Conservation (phyloP, 805 yeast genomes). For the Lachancea mirantina region DNA sequence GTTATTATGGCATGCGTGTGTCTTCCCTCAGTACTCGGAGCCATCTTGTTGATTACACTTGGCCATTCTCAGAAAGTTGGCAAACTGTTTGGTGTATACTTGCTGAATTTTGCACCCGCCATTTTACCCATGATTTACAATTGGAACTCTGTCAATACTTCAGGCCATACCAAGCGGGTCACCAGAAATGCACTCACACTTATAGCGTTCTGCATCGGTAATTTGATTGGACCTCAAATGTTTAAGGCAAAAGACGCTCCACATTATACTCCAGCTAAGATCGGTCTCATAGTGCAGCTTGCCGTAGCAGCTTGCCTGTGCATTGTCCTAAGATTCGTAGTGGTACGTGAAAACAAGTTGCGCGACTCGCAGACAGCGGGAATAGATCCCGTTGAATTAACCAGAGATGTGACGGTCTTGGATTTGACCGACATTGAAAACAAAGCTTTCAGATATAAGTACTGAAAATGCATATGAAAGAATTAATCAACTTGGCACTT, state of each 20-base stretch:
- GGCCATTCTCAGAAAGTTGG: constrained; percentile 4
- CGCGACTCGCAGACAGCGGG: constrained; percentile 6
- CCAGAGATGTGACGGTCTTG: constrained; percentile 5
- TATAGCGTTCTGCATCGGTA: constrained; percentile 47
- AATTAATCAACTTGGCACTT: too few species aligned
- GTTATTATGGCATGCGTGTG: constrained; percentile 8
- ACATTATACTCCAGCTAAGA: constrained; percentile 36
- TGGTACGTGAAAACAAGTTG: constrained; percentile 6
- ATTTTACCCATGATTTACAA: constrained; percentile 9
- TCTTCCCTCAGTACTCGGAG: constrained; percentile 2
- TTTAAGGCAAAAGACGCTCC: constrained; percentile 40
- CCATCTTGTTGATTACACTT: constrained; percentile 1
- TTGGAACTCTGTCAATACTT: constrained; percentile 20
- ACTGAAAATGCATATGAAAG: too few species aligned
- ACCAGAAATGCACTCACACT: constrained; percentile 39
- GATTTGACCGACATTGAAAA: constrained; percentile 10
- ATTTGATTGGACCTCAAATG: constrained; percentile 47
- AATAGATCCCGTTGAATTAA: background rate
- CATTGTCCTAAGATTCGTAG: constrained; percentile 5
- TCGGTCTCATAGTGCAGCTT: constrained; percentile 17
- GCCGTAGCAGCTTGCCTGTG: constrained; percentile 5
- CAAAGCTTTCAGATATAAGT: constrained; percentile 7
- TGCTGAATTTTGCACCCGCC: constrained; percentile 9
- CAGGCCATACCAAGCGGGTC: constrained; percentile 51
- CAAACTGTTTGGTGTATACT: constrained; percentile 8